phyloP scores from a whole-genome alignment of 768 basidiomycete genomes.

The Pisolithus sp. region DNA sequence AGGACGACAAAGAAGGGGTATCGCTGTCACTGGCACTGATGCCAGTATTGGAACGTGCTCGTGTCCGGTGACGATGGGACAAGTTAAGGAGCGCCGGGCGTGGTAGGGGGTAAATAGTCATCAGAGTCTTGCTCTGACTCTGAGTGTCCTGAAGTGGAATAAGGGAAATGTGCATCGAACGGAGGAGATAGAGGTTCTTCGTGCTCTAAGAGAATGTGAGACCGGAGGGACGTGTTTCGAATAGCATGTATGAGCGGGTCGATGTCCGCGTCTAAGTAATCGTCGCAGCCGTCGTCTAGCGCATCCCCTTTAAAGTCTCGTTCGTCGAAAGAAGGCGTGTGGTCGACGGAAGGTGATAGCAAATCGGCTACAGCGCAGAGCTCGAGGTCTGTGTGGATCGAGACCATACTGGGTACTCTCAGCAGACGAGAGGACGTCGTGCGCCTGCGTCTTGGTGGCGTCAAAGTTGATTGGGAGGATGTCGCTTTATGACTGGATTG shows the following conservation, averaged over 20 bases:
- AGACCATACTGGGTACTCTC: conserved; percentile 39
- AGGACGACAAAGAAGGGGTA: conserved; percentile 44
- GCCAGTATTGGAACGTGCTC: conserved; percentile 21
- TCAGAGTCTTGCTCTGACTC: conserved; percentile 34
- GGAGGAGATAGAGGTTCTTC: conserved; percentile 27
- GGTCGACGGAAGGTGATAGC: conserved; percentile 31
- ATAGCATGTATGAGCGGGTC: conserved; percentile 5
- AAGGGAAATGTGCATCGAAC: conserved; percentile 13
- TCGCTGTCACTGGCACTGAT: conserved; percentile 35
- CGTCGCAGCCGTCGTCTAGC: conserved; percentile 24
- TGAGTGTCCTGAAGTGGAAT: conserved; percentile 15
- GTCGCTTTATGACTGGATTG: conserved; percentile 18
- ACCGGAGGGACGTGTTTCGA: conserved; percentile 5
- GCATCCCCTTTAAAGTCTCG: conserved; percentile 16
- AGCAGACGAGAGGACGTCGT: conserved; percentile 19
- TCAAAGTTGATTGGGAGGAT: conserved; percentile 21
- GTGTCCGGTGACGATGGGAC: conserved; percentile 27
- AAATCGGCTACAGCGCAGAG: conserved; percentile 46
- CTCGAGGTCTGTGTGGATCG: conserved; percentile 43
- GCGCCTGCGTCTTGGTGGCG: conserved; percentile 9
- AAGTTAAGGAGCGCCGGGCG: conserved; percentile 25
- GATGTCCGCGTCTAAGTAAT: conserved; percentile 23
- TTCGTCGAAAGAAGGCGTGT: conserved; percentile 16
- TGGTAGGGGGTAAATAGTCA: conserved; percentile 21
- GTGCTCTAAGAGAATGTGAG: conserved; percentile 26